Base-by-base conservation (phyloP, 2,329 filamentous ascomycete genomes). In the Pseudocercospora crystallina region DNA sequence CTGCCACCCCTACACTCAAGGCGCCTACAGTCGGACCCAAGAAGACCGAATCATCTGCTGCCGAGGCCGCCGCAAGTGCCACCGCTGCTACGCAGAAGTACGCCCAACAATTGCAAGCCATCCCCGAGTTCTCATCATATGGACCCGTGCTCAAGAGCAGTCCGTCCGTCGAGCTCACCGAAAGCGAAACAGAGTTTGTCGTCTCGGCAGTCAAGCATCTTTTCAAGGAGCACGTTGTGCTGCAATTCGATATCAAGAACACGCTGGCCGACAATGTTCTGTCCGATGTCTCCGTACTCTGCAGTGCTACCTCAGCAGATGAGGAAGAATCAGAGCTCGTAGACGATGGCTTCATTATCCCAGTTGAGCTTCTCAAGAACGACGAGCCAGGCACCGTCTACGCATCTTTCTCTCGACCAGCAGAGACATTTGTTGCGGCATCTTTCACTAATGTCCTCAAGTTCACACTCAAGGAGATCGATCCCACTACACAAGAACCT, bases 221-320 rank as follows among this genome's bases (percentile, higher is more conserved):
- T 65, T 99, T 96, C 84, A 95, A 95, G 75, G 89, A 96, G 69
- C 89, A 97, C 67, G 79, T 99, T 66, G 92, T 99, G 31, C 76
- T 99, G 47, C 94, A 99, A 68, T 99, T 94, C 71, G 89, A 97
- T 68, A 85, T 99, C 71, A 97, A 95, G 80, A 99, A 99, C 77
- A 99, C 94, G 2, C 80, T 99, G 9, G 86, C 89, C 10, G 89
- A 91, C 54, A 95, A 90, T 12, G 83, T 99, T 26, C 79, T 97
- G 31, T 90, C 96, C 69, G 89, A 95, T 56, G 90, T 95, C 12
- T 90, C 89, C 0, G 83, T 96, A 34, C 81, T 91, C 13, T 87
- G 87, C 29, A 86, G 86, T 0, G 89, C 91, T 4, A 76, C 84
- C 0, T 87, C 95, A 37, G 87, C 94, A 47, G 91, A 94, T 46